Percentiles rank a stretch among this genome's conserved stretches.
Conservation (phyloP, 176 grass and related monocot genomes). For the Areca catechu region DNA sequence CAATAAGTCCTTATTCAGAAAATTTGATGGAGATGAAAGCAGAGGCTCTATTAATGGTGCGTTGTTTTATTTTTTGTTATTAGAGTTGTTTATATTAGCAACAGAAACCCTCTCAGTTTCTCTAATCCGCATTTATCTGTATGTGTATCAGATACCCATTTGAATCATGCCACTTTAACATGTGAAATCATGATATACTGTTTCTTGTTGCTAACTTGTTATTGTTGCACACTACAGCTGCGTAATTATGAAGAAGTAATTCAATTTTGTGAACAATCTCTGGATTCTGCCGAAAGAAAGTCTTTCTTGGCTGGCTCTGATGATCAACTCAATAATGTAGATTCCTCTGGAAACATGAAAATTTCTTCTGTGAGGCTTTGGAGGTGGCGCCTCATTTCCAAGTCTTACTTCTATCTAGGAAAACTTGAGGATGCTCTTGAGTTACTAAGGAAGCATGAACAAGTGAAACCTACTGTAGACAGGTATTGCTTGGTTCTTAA, state of each 20-base stretch:
- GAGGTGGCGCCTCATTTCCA: constrained; percentile 42
- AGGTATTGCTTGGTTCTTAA: constrained; percentile 25
- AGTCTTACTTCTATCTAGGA: constrained; percentile 82
- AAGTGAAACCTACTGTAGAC: constrained; percentile 27
- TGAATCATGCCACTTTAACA: no score
- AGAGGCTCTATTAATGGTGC: constrained; percentile 74
- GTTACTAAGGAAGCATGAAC: constrained; percentile 65
- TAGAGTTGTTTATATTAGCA: no score
- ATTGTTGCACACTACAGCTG: constrained; percentile 41
- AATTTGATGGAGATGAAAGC: constrained; percentile 87
- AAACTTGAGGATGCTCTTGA: constrained; percentile 84
- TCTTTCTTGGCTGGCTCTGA: constrained; percentile 19
- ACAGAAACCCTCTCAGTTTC: no score
- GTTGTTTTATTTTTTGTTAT: constrained; percentile 5
- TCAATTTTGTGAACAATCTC: constrained; percentile 48
- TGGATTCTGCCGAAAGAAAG: constrained; percentile 48
- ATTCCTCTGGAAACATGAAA: constrained; percentile 20
- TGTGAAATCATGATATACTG: no score
- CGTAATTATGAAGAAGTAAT: constrained; percentile 66
- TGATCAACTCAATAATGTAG: constrained; percentile 10
- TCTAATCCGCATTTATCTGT: no score
- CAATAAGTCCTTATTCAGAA: constrained; percentile 55
- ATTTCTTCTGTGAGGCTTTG: constrained; percentile 36
- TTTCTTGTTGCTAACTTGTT: constrained; percentile 10
- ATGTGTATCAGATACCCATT: no score